phyloP scores from a whole-genome alignment of 768 basidiomycete genomes.

The Mycena rosella region DNA sequence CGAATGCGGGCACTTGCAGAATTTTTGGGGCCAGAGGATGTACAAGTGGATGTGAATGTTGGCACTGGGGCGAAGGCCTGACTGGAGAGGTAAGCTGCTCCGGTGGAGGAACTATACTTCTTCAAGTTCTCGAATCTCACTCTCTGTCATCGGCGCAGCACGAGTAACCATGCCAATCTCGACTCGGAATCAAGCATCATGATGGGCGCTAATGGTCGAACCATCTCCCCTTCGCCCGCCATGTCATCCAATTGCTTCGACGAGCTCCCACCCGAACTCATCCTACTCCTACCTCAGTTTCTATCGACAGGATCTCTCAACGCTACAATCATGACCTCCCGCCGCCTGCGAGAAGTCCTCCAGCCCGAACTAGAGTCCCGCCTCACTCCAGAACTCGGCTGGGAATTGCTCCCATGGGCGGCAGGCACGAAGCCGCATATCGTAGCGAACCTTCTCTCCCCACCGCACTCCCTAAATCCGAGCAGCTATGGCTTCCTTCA shows the following conservation, averaged over 20 bases:
- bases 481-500: not conserved
- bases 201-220: too few species aligned
- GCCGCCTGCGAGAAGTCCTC: slow-evolving; percentile 8
- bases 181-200: too few species aligned
- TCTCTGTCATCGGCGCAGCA: too few species aligned
- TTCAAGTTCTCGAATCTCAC: too few species aligned
- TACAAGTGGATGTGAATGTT: too few species aligned
- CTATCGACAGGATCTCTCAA: slow-evolving; percentile 14
- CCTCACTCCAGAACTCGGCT: slow-evolving; percentile 8
- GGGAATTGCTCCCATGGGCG: slow-evolving; percentile 5
- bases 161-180: too few species aligned
- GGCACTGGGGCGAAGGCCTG: too few species aligned
- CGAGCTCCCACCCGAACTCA: slow-evolving; percentile 13
- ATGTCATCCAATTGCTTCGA: not conserved
- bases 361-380: slow-evolving; percentile 20
- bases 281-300: not conserved
- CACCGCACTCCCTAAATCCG: not conserved
- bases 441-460: slow-evolving; percentile 14
- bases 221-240: too few species aligned
- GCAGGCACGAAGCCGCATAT: slow-evolving; percentile 17
- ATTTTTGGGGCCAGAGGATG: not conserved
- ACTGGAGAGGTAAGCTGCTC: too few species aligned
- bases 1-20: not conserved
- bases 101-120: too few species aligned
- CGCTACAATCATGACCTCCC: not conserved